These are phyloP conservation scores for Hansfordia pulvinata DNA, from an alignment of 2,329 filamentous ascomycete genomes.

Conservation along the genomic window DNA sequence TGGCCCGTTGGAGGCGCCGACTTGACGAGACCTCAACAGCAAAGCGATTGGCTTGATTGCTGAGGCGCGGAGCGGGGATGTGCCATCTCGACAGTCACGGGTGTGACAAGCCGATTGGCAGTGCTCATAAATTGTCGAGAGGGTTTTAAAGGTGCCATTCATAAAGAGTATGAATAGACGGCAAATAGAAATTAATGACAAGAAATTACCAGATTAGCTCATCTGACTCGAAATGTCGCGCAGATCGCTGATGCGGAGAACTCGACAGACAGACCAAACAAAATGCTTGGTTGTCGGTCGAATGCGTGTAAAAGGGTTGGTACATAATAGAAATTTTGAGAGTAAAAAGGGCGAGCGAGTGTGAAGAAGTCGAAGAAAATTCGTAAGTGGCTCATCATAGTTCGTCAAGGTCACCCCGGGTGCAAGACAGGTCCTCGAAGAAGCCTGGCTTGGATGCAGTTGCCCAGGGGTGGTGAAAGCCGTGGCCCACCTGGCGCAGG, in stretches of 20 bases:
- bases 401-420: slow-evolving; percentile 11
- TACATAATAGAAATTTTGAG: slow-evolving; percentile 3
- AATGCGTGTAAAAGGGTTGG: no score
- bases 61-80: no score
- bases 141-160: not conserved
- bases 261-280: slow-evolving; percentile 9
- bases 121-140: no score
- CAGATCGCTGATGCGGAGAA: slow-evolving; percentile 1
- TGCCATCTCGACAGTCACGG: no score
- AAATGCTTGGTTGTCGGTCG: no score
- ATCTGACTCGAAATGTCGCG: not conserved
- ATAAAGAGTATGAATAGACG: not conserved
- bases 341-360: slow-evolving; percentile 14
- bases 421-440: no score
- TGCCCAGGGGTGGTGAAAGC: slow-evolving; percentile 6
- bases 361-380: slow-evolving; percentile 18
- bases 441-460: no score
- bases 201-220: slow-evolving; percentile 2
- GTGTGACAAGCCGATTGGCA: no score
- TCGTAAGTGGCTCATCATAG: slow-evolving; percentile 14
- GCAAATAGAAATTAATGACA: not conserved
- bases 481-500: slow-evolving; percentile 3
- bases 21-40: no score
- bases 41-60: no score
- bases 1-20: no score